Base-by-base conservation (phyloP, 495 filamentous ascomycete genomes). In the Immersiella caudata region DNA sequence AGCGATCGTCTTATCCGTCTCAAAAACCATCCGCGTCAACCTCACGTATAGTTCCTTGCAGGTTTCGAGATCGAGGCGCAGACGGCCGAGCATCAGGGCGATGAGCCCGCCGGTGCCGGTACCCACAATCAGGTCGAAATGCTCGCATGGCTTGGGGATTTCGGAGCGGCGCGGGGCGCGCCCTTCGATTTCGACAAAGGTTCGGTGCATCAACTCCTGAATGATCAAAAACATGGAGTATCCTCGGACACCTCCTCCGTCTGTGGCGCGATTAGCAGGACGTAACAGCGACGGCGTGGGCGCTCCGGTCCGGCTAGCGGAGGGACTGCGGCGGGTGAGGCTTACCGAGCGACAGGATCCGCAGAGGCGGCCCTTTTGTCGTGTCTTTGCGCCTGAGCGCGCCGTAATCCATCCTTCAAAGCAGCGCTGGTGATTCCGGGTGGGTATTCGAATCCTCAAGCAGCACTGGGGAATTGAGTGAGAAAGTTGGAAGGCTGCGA, bases 181-280 rank as follows among this genome's bases (percentile, higher is more conserved):
- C 27, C 93, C 92, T 79, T 96, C 90, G 57, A 83, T 85, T 80
- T 95, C 91, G 75, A 95, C 91, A 74, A 93, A 97, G 7, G 91
- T 92, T 40, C 90, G 86, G 79, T 96, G 91, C 95, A 99, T 99
- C 52, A 99, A 84, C 81, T 97, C 93, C 83, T 96, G 92, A 62
- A 99, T 87, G 65, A 98, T 89, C 68, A 96, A 91, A 74, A 96
- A 89, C 86, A 97, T 97, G 59, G 94, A 97, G 82, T 97, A 99
- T 50, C 95, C 95, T 69, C 96, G 88, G 60, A 99, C 94, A 68
- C 95, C 95, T 70, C 95, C 95, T 74, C 95, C 95, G 85, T 97
- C 95, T 96, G 73, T 60, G 54, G 51, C 22, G 60, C 16, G 46
- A 29, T 51, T 51, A 33, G 63, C 12, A 56, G 25, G 56, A 12